A percentile compares a stretch with the other conserved stretches of the same genome.
These are phyloP conservation scores for Globisporangium parvum DNA, from an alignment of 352 stramenopile species.

Conservation along the genomic window DNA sequence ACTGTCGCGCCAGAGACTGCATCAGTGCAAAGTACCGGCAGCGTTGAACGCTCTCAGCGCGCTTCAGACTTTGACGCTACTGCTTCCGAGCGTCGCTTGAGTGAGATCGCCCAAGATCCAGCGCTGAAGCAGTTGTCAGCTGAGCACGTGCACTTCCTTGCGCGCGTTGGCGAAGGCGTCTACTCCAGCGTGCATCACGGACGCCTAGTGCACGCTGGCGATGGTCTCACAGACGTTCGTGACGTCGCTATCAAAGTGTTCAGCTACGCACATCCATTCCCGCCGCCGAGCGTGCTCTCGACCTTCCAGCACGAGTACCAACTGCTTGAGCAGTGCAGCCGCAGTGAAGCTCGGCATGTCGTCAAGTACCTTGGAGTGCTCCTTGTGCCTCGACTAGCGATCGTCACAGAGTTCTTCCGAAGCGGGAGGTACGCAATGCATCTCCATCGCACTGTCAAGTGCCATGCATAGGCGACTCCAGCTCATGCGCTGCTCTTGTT, in stretches of 20 bases:
- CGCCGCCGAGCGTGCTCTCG: slow-evolving; percentile 24
- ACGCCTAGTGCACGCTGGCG: slow-evolving; percentile 2
- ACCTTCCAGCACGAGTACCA: slow-evolving; percentile 33
- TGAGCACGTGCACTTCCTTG: slow-evolving; percentile 13
- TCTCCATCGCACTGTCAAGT: neutral
- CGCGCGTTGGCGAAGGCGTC: slow-evolving; percentile 24
- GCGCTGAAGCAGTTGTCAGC: slow-evolving; percentile 6
- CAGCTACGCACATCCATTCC: slow-evolving; percentile 20
- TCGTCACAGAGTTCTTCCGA: slow-evolving; percentile 29
- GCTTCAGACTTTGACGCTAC: neutral
- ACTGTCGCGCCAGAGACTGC: slow-evolving; percentile 17
- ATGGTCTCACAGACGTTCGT: neutral
- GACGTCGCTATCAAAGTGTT: slow-evolving; percentile 37
- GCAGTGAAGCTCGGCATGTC: slow-evolving; percentile 12
- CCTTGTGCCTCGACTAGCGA: slow-evolving; percentile 19
- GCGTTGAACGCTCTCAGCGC: neutral
- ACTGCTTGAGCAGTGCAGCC: slow-evolving; percentile 15
- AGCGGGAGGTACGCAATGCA: slow-evolving; percentile 19
- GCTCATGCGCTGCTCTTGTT: neutral
- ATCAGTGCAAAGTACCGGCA: neutral
- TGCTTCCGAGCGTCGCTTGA: slow-evolving; percentile 13
- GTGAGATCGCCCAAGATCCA: slow-evolving; percentile 17
- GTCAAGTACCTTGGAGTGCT: slow-evolving; percentile 23
- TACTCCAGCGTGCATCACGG: slow-evolving; percentile 26
- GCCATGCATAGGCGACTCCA: neutral